Evolutionary conservation across 495 filamentous ascomycete genomes (phyloP), one percentile per base, ranked within the genome.

Genomic region (Aspergillus leporis): DNA sequence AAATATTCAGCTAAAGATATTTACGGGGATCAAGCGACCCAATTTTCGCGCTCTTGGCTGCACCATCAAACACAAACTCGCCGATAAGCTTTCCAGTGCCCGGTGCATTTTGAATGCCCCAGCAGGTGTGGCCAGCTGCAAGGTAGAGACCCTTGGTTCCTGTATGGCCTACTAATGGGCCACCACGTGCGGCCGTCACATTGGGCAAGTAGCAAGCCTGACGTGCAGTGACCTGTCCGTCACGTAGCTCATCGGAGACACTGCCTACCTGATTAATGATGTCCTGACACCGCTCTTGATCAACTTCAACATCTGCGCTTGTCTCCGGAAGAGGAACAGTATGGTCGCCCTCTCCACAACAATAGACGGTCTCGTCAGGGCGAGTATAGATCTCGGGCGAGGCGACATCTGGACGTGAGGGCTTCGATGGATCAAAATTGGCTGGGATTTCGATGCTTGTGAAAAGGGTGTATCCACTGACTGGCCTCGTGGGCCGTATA

Each of bases 181-280:
- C 88, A 30, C 83, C 83, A 34, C 84, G 83, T 0, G 83, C 78
- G 48, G 80, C 81, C 59, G 79, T 79, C 25, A 86, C 87, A 64
- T 84, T 85, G n/a, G 94, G 94, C 31, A 98, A 76, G 69, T 98
- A 98, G 73, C 94, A 98, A 19, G 94, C 94, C 75, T 98, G 94
- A 55, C 87, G 85, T 30, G 83, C 82, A n/a, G 83, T 85, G 49
- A 98, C 79, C 51, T 91, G 84, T 0, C 95, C 93, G 54, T 88
- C 78, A 8, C 85, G 81, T 53, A 98, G 78, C 36, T 87, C 81
- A 51, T 92, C 87, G 7, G 88, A 92, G 58, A 98, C 86, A 57
- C 83, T 85, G 21, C 81, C 79, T 30, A 93, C 87, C 61, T 96
- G 90, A 56, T 92, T 85, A 45, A 93, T 80, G 55, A 98, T 86